phyloP scores from a whole-genome alignment of 257 asterid species.

The Phtheirospermum japonicum region DNA sequence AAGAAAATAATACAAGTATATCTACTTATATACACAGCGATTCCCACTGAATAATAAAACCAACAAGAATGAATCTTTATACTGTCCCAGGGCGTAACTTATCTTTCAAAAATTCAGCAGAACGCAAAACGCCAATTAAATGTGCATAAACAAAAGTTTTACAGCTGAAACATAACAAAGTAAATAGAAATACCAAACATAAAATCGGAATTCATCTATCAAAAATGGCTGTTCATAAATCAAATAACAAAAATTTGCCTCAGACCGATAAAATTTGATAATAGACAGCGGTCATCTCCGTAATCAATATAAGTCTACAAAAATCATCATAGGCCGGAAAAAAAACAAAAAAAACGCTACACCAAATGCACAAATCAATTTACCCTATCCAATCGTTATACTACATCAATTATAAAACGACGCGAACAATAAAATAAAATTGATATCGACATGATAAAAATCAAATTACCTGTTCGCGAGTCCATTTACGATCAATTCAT shows the following conservation, averaged over 20 bases:
- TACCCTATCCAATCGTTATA: neutral
- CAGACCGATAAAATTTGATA: conserved; percentile 49
- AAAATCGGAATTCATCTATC: neutral
- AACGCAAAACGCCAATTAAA: neutral
- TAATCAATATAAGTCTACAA: too few relatives aligned
- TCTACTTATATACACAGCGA: neutral
- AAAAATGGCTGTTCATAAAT: neutral
- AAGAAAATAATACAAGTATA: neutral
- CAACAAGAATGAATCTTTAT: neutral
- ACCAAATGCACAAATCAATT: conserved; percentile 24
- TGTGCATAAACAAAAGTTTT: neutral
- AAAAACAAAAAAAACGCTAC: conserved; percentile 36
- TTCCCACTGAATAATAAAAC: neutral
- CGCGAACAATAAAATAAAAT: too few relatives aligned
- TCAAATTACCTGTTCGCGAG: conserved; percentile 63
- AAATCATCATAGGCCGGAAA: too few relatives aligned
- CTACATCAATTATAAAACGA: neutral
- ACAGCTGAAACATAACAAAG: neutral
- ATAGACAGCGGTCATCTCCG: too few relatives aligned
- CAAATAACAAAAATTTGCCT: conserved; percentile 28
- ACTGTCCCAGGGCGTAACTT: neutral
- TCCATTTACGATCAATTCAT: conserved; percentile 54
- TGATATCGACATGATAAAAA: neutral
- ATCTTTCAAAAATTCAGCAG: neutral
- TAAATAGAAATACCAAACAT: neutral